Conservation (phyloP, 768 basidiomycete genomes). For the Amylocystis lapponica region DNA sequence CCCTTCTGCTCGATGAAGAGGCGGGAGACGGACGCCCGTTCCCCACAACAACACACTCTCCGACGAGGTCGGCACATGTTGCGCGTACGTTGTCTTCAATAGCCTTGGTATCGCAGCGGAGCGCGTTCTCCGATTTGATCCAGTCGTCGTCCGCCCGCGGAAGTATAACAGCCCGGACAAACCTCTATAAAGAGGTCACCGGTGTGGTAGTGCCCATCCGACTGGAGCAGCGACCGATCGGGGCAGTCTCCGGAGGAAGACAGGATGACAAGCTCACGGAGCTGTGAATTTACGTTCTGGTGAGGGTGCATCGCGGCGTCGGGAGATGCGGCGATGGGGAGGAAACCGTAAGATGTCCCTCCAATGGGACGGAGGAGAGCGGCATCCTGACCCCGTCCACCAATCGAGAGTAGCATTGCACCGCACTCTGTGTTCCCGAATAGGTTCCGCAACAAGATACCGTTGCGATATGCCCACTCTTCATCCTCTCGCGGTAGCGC, state of each 20-base stretch:
- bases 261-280: conserved; percentile 68
- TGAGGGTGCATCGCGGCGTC: conserved; percentile 22
- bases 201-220: conserved; percentile 73
- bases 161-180: conserved; percentile 51
- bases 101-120: conserved; percentile 75
- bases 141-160: conserved; percentile 78
- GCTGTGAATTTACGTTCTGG: conserved; percentile 43
- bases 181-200: conserved; percentile 76
- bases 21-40: conserved; percentile 70
- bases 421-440: conserved; percentile 83
- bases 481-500: conserved; percentile 63
- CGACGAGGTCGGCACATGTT: conserved; percentile 59
- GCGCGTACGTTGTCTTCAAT: conserved; percentile 73
- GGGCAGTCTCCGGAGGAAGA: conserved; percentile 68
- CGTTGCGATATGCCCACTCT: conserved; percentile 60
- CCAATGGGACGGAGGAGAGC: conserved; percentile 53
- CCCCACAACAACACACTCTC: conserved; percentile 74
- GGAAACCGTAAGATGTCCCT: conserved; percentile 62
- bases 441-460: conserved; percentile 64
- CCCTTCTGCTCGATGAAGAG: conserved; percentile 63
- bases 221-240: conserved; percentile 44
- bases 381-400: conserved; percentile 45
- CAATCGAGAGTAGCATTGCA: conserved; percentile 58
- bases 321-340: conserved; percentile 43
- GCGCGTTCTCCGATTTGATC: conserved; percentile 78